Evolutionary conservation across 768 basidiomycete genomes (phyloP).

Genomic region (Mycena capillaripes): DNA sequence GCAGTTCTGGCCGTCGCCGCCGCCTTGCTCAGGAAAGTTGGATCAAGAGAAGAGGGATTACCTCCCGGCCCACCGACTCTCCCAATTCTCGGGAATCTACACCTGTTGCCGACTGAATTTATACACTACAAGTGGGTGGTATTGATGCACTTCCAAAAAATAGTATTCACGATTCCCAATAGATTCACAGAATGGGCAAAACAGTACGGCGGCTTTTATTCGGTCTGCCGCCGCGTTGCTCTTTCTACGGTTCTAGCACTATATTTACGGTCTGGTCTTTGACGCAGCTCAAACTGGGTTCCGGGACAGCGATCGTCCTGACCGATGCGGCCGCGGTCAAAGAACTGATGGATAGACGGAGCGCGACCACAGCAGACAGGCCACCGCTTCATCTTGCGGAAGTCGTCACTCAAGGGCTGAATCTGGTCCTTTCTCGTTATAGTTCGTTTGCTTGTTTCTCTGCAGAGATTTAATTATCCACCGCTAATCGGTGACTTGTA

Average conservation of each 20-base stretch:
- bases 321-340: slow-evolving; percentile 21
- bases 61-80: slow-evolving; percentile 36
- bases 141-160: too few species aligned
- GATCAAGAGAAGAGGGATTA: slow-evolving; percentile 20
- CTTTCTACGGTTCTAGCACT: too few species aligned
- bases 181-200: slow-evolving; percentile 47
- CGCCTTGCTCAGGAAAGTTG: slow-evolving; percentile 10
- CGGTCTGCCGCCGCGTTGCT: slow-evolving; percentile 27
- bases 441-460: neutral
- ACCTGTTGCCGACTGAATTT: slow-evolving; percentile 30
- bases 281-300: slow-evolving; percentile 18
- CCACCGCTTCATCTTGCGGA: slow-evolving; percentile 40
- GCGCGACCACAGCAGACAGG: slow-evolving; percentile 42
- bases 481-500: too few species aligned
- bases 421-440: slow-evolving; percentile 11
- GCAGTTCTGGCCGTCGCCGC: neutral
- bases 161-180: too few species aligned
- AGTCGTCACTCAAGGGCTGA: slow-evolving; percentile 34
- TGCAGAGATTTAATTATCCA: neutral
- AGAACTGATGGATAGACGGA: slow-evolving; percentile 28
- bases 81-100: slow-evolving; percentile 32
- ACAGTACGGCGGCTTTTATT: slow-evolving; percentile 45
- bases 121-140: slow-evolving; percentile 27
- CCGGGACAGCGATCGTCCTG: slow-evolving; percentile 15
- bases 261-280: neutral